phyloP scores from a whole-genome alignment of 2,329 filamentous ascomycete genomes.

The Botryotinia convoluta region DNA sequence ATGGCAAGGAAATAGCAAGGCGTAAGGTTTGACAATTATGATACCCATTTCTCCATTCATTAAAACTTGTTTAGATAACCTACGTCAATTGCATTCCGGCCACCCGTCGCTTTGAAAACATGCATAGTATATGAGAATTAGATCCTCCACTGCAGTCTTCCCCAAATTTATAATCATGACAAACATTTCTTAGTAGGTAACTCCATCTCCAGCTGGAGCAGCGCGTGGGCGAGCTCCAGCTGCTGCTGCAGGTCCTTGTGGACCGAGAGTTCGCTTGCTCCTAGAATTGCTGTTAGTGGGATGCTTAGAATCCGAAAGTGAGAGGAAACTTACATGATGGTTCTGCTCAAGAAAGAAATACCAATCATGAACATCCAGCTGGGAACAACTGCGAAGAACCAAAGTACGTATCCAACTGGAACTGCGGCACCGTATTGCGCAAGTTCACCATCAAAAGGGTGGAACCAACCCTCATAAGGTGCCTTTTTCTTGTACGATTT shows the following conservation, averaged over 20 bases:
- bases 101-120: not conserved
- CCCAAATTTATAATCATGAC: not conserved
- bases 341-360: conserved; percentile 70
- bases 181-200: conserved; percentile 21
- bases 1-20: not conserved
- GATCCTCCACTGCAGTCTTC: not conserved
- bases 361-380: conserved; percentile 78
- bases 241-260: conserved; percentile 26
- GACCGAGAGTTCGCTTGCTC: conserved; percentile 23
- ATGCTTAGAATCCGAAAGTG: not conserved
- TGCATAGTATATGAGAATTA: not conserved
- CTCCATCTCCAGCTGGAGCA: conserved; percentile 30
- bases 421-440: conserved; percentile 60
- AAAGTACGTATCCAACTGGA: conserved; percentile 66
- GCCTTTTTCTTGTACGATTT: conserved; percentile 49
- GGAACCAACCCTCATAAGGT: conserved; percentile 65
- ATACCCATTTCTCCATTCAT: conserved; percentile 29
- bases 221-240: conserved; percentile 29
- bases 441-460: conserved; percentile 70
- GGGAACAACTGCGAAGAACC: conserved; percentile 63
- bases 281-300: conserved; percentile 22
- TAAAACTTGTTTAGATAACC: conserved; percentile 1
- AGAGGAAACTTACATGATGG: conserved; percentile 64
- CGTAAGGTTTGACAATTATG: conserved; percentile 22
- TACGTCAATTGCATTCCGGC: not conserved